Percentiles rank a stretch among this genome's conserved stretches.
Conservation (phyloP, 305 asterid genomes). For the Fraxinus paxiana region DNA sequence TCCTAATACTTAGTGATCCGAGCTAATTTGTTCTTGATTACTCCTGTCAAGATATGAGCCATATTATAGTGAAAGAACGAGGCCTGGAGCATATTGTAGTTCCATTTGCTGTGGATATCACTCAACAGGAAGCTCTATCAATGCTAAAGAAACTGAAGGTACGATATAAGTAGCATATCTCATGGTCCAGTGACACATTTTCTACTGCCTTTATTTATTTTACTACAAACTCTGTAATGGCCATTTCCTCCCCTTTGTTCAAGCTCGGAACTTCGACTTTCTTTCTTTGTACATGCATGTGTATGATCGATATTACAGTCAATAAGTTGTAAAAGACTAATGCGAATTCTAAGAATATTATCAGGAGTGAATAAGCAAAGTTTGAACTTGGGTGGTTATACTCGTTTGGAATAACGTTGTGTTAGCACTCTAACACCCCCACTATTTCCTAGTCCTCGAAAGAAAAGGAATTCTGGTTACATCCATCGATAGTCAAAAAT, state of each 20-base stretch:
- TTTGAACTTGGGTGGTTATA: neutral
- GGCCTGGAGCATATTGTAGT: constrained; percentile 45
- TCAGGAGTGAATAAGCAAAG: neutral
- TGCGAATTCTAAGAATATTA: neutral
- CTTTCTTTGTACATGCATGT: neutral
- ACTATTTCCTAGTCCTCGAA: neutral
- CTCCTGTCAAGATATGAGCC: constrained; percentile 31
- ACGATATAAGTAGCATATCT: constrained; percentile 24
- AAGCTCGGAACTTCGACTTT: neutral
- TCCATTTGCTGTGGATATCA: constrained; percentile 62
- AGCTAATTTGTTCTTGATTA: constrained; percentile 20
- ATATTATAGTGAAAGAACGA: constrained; percentile 25
- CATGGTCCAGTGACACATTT: neutral
- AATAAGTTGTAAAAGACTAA: neutral
- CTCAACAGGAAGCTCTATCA: constrained; percentile 74
- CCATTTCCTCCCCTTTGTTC: neutral
- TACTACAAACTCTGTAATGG: neutral
- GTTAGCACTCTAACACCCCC: neutral
- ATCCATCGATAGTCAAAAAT: neutral
- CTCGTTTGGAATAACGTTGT: neutral
- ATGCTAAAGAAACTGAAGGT: constrained; percentile 79
- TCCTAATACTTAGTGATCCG: neutral
- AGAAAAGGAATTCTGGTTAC: neutral
- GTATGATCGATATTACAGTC: neutral
- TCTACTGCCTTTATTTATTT: neutral